These are phyloP conservation scores for Sugiyamaella smithiae DNA, from an alignment of 805 yeast genomes.

Conservation along the genomic window DNA sequence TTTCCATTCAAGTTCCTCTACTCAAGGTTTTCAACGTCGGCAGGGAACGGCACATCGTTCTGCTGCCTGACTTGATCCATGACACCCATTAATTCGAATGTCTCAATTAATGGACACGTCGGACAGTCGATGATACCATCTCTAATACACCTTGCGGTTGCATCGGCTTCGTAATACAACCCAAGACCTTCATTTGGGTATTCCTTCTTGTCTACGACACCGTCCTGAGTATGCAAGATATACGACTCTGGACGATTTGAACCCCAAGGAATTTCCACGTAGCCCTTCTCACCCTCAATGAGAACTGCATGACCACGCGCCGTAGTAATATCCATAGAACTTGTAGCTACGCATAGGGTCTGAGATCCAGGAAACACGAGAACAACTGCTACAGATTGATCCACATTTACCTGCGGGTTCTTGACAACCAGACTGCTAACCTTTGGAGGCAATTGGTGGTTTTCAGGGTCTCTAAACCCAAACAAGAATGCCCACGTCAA, in stretches of 20 bases:
- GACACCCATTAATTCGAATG: conserved; percentile 9
- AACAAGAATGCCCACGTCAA: conserved; percentile 38
- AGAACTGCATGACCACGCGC: conserved; percentile 15
- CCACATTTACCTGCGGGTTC: conserved; percentile 15
- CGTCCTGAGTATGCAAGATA: conserved; percentile 13
- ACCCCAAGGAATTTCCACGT: conserved; percentile 22
- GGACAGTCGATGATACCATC: conserved; percentile 38
- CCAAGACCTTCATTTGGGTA: conserved; percentile 37
- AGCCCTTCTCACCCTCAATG: conserved; percentile 24
- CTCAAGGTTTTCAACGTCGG: conserved; percentile 1
- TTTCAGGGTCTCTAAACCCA: conserved; percentile 19
- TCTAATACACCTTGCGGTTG: conserved; percentile 45
- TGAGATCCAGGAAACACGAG: conserved; percentile 18
- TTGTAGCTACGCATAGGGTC: conserved; percentile 16
- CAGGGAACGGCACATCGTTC: conserved; percentile 5
- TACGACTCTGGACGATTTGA: conserved; percentile 24
- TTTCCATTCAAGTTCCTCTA: no score
- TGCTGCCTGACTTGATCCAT: conserved; percentile 12
- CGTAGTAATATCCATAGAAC: conserved; percentile 7
- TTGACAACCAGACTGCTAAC: conserved; percentile 11
- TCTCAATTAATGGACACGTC: conserved; percentile 8
- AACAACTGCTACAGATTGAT: conserved; percentile 15
- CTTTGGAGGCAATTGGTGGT: conserved; percentile 14
- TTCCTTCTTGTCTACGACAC: conserved; percentile 8
- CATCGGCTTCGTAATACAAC: conserved; percentile 56